Percentiles rank a stretch among this genome's conserved stretches.
phyloP scores from a whole-genome alignment of 1,284 basidiomycete species.

The Tranzscheliella williamsii region DNA sequence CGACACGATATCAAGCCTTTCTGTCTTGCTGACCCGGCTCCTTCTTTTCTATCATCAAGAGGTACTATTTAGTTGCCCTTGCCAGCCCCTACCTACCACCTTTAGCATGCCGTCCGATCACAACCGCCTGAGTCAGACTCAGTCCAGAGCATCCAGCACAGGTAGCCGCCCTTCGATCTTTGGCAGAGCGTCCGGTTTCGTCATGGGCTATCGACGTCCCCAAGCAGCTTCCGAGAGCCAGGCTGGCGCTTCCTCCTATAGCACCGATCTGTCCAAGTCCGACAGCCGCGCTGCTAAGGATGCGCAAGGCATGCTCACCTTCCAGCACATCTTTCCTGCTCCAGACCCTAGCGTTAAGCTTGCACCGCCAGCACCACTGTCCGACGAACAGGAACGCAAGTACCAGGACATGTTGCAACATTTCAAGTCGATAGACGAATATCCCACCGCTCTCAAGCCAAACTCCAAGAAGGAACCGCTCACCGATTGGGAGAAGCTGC shows the following conservation, averaged over 20 bases:
- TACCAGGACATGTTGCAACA: constrained; percentile 44
- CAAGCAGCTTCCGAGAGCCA: constrained; percentile 13
- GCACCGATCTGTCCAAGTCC: neutral
- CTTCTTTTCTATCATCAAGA: neutral
- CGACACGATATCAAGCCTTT: no score
- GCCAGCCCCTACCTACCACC: neutral
- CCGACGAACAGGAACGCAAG: constrained; percentile 39
- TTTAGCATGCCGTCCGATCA: constrained; percentile 22
- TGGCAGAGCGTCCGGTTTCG: constrained; percentile 29
- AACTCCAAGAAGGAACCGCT: constrained; percentile 33
- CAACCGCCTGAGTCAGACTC: constrained; percentile 14
- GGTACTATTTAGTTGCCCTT: no score
- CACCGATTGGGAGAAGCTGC: constrained; percentile 57
- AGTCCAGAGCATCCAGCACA: constrained; percentile 27
- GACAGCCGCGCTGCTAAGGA: neutral
- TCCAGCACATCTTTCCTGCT: constrained; percentile 39
- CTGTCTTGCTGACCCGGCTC: no score
- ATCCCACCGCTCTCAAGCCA: constrained; percentile 33
- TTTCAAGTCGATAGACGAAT: constrained; percentile 36
- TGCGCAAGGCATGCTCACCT: constrained; percentile 13
- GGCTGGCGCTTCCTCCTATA: constrained; percentile 3
- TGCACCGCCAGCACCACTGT: constrained; percentile 25
- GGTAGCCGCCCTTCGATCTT: constrained; percentile 20
- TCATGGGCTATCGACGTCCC: constrained; percentile 22
- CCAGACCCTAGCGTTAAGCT: constrained; percentile 43